Evolutionary conservation across 805 yeast genomes (phyloP).

Genomic region (Pichia rugopelliculosa): DNA sequence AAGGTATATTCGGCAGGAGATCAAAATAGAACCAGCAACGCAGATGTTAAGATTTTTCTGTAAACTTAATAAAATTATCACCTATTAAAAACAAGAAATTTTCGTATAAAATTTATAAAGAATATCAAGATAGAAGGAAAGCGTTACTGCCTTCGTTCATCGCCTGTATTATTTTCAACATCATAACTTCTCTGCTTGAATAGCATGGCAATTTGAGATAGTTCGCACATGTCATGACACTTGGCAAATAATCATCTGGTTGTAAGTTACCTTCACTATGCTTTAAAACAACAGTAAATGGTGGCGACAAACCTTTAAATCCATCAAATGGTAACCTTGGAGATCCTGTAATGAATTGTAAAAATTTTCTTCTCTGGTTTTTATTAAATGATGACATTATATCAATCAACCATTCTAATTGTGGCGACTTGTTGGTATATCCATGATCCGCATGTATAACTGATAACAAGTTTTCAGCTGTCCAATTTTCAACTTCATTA

Average conservation of each 20-base stretch:
- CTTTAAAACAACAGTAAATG: slow-evolving; percentile 79
- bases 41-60: too few relatives aligned
- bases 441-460: slow-evolving; percentile 87
- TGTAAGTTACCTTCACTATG: slow-evolving; percentile 61
- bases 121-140: slow-evolving; percentile 58
- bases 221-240: slow-evolving; percentile 98
- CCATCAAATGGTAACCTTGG: slow-evolving; percentile 94
- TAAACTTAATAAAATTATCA: background rate
- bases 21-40: too few relatives aligned
- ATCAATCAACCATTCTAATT: slow-evolving; percentile 53
- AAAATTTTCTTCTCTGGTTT: slow-evolving; percentile 59
- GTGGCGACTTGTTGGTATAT: slow-evolving; percentile 58
- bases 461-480: slow-evolving; percentile 47
- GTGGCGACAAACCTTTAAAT: slow-evolving; percentile 73
- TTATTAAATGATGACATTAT: slow-evolving; percentile 49
- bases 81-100: background rate
- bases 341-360: slow-evolving; percentile 88
- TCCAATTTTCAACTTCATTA: slow-evolving; percentile 82
- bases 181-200: slow-evolving; percentile 54
- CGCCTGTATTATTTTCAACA: slow-evolving; percentile 54
- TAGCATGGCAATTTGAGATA: slow-evolving; percentile 86
- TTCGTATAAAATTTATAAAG: background rate
- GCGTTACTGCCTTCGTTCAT: slow-evolving; percentile 85
- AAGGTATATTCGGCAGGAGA: too few relatives aligned
- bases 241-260: slow-evolving; percentile 81